phyloP scores from a whole-genome alignment of 2,329 filamentous ascomycete species.

The Pyricularia grisea region DNA sequence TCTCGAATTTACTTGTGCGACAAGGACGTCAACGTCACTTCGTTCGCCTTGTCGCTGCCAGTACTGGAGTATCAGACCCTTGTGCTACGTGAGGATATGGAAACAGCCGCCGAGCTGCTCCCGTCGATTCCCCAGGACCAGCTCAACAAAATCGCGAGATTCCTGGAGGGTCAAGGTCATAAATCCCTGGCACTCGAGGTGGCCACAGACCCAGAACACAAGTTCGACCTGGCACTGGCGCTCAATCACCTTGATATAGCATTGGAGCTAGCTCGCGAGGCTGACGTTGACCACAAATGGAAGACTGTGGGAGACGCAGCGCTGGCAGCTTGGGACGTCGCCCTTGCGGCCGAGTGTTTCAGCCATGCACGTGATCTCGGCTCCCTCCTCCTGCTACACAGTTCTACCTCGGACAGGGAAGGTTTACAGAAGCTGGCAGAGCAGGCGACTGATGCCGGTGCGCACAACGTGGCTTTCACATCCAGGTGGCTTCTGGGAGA shows the following conservation, averaged over 20 bases:
- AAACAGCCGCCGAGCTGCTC: conserved; percentile 78
- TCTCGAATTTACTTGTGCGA: conserved; percentile 92
- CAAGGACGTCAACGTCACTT: conserved; percentile 89
- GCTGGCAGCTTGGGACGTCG: conserved; percentile 75
- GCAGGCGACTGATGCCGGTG: conserved; percentile 66
- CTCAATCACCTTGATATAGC: conserved; percentile 80
- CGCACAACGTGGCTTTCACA: conserved; percentile 90
- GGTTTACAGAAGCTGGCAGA: conserved; percentile 58
- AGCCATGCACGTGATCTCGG: conserved; percentile 83
- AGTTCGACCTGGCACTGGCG: conserved; percentile 82
- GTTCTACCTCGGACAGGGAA: conserved; percentile 68
- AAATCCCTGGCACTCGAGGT: conserved; percentile 94
- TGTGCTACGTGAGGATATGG: conserved; percentile 87
- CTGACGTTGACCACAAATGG: conserved; percentile 94
- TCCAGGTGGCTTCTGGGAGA: conserved; percentile 83
- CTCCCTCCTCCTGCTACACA: conserved; percentile 79
- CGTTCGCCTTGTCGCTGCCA: conserved; percentile 80
- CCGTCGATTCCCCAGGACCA: conserved; percentile 80
- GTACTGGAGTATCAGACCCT: conserved; percentile 97
- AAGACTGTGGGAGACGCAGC: conserved; percentile 94
- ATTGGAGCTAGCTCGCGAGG: conserved; percentile 70
- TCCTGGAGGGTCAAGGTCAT: conserved; percentile 93
- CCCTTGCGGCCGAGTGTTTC: conserved; percentile 88
- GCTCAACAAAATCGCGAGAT: conserved; percentile 95
- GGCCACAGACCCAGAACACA: conserved; percentile 89